A percentile compares a stretch with the other conserved stretches of the same genome.
Conservation (phyloP, 2,329 filamentous ascomycete species). For the Dryadomyces sulphureus region DNA sequence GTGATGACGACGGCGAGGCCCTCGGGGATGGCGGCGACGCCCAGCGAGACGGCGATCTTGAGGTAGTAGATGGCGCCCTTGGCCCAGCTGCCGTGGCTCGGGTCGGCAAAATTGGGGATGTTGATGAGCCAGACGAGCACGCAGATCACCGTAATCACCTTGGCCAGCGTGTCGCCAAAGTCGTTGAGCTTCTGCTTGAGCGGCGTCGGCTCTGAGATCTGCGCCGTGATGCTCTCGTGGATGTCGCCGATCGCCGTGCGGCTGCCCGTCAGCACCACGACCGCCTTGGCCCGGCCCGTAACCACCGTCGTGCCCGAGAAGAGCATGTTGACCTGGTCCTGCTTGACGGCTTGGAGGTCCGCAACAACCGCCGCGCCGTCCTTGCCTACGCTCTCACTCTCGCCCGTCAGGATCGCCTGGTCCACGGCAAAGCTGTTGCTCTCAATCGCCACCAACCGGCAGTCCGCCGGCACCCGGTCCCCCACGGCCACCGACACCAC, state of each 20-base stretch:
- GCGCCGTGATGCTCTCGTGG: slow-evolving; percentile 93
- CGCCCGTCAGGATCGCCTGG: slow-evolving; percentile 91
- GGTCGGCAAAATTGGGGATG: slow-evolving; percentile 91
- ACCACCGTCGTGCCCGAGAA: slow-evolving; percentile 98
- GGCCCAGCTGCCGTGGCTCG: slow-evolving; percentile 79
- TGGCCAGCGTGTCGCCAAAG: slow-evolving; percentile 89
- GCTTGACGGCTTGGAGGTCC: slow-evolving; percentile 79
- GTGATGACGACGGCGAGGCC: slow-evolving; percentile 96
- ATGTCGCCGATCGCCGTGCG: slow-evolving; percentile 96
- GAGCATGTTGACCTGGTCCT: slow-evolving; percentile 94
- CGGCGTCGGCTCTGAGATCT: slow-evolving; percentile 94
- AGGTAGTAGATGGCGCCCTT: slow-evolving; percentile 99
- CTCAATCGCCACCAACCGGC: slow-evolving; percentile 74
- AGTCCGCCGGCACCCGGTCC: slow-evolving; percentile 89
- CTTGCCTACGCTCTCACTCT: slow-evolving; percentile 94
- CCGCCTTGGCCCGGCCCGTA: slow-evolving; percentile 77
- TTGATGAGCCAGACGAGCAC: slow-evolving; percentile 97
- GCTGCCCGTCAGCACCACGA: slow-evolving; percentile 80
- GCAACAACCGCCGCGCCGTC: slow-evolving; percentile 50
- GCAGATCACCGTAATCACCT: slow-evolving; percentile 96
- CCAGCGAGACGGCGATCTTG: slow-evolving; percentile 96
- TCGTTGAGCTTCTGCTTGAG: slow-evolving; percentile 98
- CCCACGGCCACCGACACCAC: slow-evolving; percentile 79
- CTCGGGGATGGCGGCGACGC: slow-evolving; percentile 94
- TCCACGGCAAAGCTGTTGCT: slow-evolving; percentile 97